These are phyloP conservation scores for Pythium phragmiticola DNA, from an alignment of 352 stramenopile species.

Conservation along the genomic window DNA sequence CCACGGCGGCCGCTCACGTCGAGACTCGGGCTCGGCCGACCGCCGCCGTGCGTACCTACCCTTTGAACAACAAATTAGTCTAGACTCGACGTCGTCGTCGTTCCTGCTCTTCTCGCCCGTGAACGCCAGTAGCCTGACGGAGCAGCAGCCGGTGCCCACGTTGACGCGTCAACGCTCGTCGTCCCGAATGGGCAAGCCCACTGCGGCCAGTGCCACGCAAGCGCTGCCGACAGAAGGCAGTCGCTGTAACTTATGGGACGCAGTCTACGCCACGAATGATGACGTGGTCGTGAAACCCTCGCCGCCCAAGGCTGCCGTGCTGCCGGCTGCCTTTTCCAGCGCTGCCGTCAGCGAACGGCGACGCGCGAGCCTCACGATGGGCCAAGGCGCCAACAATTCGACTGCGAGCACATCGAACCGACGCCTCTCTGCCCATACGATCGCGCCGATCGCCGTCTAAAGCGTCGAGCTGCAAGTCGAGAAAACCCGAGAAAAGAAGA, in stretches of 20 bases:
- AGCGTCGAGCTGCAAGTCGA: neutral
- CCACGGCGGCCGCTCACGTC: slow-evolving; percentile 1
- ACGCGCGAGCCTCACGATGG: slow-evolving; percentile 21
- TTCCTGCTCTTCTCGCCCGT: slow-evolving; percentile 28
- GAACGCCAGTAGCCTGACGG: slow-evolving; percentile 11
- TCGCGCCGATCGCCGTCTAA: slow-evolving; percentile 23
- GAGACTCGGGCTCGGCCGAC: slow-evolving; percentile 21
- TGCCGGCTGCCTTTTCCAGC: slow-evolving; percentile 16
- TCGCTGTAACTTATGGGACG: slow-evolving; percentile 24
- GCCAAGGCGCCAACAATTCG: neutral
- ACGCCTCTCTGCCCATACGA: slow-evolving; percentile 15
- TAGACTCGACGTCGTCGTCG: slow-evolving; percentile 9
- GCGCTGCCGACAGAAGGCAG: slow-evolving; percentile 25
- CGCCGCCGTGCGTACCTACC: slow-evolving; percentile 18
- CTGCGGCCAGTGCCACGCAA: neutral
- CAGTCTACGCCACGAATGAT: neutral
- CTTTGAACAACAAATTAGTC: slow-evolving; percentile 3
- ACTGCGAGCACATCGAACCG: neutral
- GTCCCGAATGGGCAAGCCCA: neutral
- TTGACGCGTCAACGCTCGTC: slow-evolving; percentile 3
- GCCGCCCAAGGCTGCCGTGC: neutral
- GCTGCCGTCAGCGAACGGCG: slow-evolving; percentile 22
- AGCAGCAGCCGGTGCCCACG: neutral
- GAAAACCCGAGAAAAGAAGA: neutral
- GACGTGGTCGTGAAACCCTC: neutral